These are phyloP conservation scores for Umbilicus rupestris DNA, from an alignment of 164 flowering plant genomes.

Conservation along the genomic window DNA sequence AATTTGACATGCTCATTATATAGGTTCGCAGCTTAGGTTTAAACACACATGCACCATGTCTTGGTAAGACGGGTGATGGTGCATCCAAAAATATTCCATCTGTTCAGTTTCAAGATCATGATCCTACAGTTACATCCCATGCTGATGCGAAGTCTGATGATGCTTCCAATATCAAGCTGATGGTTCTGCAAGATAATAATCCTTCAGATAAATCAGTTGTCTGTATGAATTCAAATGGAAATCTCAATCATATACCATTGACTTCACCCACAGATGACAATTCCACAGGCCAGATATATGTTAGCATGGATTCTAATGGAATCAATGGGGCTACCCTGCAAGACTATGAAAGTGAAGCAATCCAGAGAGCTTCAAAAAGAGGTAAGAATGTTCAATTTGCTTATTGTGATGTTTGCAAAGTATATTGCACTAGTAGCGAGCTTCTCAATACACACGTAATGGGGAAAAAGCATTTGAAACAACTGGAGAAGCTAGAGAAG, in stretches of 20 bases:
- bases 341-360: not conserved
- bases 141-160: not conserved
- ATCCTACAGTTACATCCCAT: not conserved
- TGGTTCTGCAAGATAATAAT: not conserved
- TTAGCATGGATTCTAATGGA: not conserved
- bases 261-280: not conserved
- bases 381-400: slow-evolving; percentile 17
- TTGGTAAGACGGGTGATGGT: not conserved
- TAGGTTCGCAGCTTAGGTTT: not conserved
- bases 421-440: slow-evolving; percentile 19
- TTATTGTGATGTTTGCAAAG: slow-evolving; percentile 27
- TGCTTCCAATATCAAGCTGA: not conserved
- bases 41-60: not conserved
- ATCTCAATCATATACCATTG: not conserved
- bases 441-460: slow-evolving; percentile 12
- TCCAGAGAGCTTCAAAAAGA: slow-evolving; percentile 5
- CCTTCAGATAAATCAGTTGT: not conserved
- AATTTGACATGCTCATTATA: not conserved
- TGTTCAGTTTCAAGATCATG: slow-evolving; percentile 1
- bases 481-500: slow-evolving; percentile 15
- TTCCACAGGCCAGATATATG: not conserved
- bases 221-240: not conserved
- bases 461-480: slow-evolving; percentile 21
- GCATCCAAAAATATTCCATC: not conserved
- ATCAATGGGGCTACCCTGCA: not conserved